Percentiles rank a stretch among this genome's conserved stretches.
phyloP scores from a whole-genome alignment of 805 yeast genomes.

The Spathaspora gorwiae region DNA sequence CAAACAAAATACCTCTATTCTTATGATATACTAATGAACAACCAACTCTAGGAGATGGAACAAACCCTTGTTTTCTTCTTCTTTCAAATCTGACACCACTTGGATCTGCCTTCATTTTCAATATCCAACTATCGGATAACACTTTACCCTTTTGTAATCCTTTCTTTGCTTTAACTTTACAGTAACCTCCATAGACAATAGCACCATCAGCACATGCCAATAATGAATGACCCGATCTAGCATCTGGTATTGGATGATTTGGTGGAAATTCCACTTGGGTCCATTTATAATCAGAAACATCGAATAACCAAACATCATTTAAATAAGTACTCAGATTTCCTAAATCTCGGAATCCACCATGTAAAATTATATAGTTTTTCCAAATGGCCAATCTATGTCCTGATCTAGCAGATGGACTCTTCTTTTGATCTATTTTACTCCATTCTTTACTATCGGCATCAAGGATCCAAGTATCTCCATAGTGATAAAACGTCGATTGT shows the following conservation, averaged over 20 bases:
- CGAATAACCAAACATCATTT: constrained; percentile 89
- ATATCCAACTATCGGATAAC: constrained; percentile 76
- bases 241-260: constrained; percentile 77
- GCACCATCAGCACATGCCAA: constrained; percentile 80
- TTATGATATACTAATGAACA: constrained; percentile 84
- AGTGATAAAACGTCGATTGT: constrained; percentile 92
- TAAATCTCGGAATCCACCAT: constrained; percentile 91
- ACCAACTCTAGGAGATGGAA: constrained; percentile 93
- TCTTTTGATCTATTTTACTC: constrained; percentile 76
- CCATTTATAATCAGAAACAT: constrained; percentile 87
- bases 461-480: constrained; percentile 92
- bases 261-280: constrained; percentile 81
- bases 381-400: constrained; percentile 89
- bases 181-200: constrained; percentile 86
- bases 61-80: constrained; percentile 82
- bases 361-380: constrained; percentile 83
- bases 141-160: constrained; percentile 90
- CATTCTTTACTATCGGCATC: constrained; percentile 84
- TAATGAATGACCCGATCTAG: constrained; percentile 90
- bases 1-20: constrained; percentile 88
- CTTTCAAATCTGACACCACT: constrained; percentile 82
- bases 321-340: constrained; percentile 80
- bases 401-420: constrained; percentile 75
- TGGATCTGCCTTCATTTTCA: constrained; percentile 83
- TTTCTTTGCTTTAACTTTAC: constrained; percentile 85